Evolutionary conservation across 2,329 filamentous ascomycete species (phyloP).

Genomic region (Hysterium pulicare): DNA sequence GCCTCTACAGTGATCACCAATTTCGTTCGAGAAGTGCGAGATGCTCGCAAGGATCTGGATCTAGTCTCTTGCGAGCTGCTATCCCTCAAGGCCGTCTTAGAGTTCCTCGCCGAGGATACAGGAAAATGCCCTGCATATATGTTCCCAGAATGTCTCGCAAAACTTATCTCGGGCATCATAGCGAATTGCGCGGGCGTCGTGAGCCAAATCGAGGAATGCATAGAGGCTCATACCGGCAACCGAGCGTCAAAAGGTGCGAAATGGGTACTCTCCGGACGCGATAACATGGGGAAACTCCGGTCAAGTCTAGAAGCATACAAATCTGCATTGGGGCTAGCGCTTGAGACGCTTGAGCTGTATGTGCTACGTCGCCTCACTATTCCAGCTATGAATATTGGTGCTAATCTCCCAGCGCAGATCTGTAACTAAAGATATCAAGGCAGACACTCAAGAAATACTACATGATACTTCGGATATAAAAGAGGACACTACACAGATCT

Average conservation of each 20-base stretch:
- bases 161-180: not conserved
- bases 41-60: not conserved
- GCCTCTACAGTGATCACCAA: not conserved
- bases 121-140: not conserved
- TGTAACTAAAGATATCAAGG: not conserved
- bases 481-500: not conserved
- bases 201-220: not conserved
- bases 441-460: not conserved
- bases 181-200: not conserved
- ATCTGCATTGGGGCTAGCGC: not conserved
- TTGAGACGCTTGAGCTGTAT: not conserved
- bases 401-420: not conserved
- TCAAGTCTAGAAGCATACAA: not conserved
- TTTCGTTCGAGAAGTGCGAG: not conserved
- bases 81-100: not conserved
- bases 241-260: not conserved
- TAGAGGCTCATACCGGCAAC: not conserved
- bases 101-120: not conserved
- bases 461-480: not conserved
- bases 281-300: not conserved
- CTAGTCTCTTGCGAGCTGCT: not conserved
- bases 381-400: not conserved
- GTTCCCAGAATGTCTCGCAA: not conserved
- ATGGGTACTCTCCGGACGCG: not conserved
- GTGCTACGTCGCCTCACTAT: not conserved